phyloP scores from a whole-genome alignment of 129 eudicot genomes.

The Helianthus annuus region HanXRQr2.0-SUNRISE NC_035433.2:1929077-1929576 shows the following conservation, averaged over 20 bases:
- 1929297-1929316: slow-evolving; percentile 28
- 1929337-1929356: background rate
- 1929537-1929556: too few relatives aligned
- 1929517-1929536: too few relatives aligned
- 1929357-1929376: background rate
- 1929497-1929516: too few relatives aligned
- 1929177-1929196: slow-evolving; percentile 17
- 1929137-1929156: slow-evolving; percentile 24
- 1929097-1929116: slow-evolving; percentile 12
- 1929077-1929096: slow-evolving; percentile 22
- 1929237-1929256: slow-evolving; percentile 25
- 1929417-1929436: slow-evolving; percentile 1
- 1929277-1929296: slow-evolving; percentile 33
- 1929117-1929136: slow-evolving; percentile 24
- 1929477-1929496: too few relatives aligned
- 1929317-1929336: background rate
- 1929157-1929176: slow-evolving; percentile 20
- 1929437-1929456: background rate
- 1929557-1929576: too few relatives aligned
- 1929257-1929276: slow-evolving; percentile 34
- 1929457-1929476: too few relatives aligned
- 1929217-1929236: slow-evolving; percentile 28
- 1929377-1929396: background rate
- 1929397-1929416: background rate
- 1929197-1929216: slow-evolving; percentile 22